Conservation (phyloP, 306 rosid genomes). For the Abrus pulchellus region DNA sequence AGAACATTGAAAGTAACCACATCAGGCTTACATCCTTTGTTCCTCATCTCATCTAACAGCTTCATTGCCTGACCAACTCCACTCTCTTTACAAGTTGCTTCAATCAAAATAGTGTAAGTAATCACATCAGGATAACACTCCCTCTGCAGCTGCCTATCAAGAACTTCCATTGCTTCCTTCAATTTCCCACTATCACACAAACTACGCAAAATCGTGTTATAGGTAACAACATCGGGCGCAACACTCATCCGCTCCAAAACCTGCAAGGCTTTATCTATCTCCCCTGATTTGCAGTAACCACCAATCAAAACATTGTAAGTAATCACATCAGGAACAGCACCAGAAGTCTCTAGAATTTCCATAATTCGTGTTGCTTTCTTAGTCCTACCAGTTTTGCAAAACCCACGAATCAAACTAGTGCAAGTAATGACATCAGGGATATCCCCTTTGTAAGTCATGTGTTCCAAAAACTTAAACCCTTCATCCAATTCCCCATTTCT, state of each 20-base stretch:
- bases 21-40: slow-evolving; percentile 87
- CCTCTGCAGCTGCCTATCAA: slow-evolving; percentile 73
- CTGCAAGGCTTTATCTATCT: slow-evolving; percentile 76
- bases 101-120: slow-evolving; percentile 89
- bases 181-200: slow-evolving; percentile 84
- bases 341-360: slow-evolving; percentile 80
- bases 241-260: slow-evolving; percentile 87
- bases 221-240: slow-evolving; percentile 89
- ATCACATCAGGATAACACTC: slow-evolving; percentile 94
- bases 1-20: slow-evolving; percentile 94
- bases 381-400: slow-evolving; percentile 73
- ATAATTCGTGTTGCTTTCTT: slow-evolving; percentile 76
- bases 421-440: slow-evolving; percentile 84
- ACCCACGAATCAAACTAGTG: slow-evolving; percentile 83
- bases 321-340: slow-evolving; percentile 85
- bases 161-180: slow-evolving; percentile 93
- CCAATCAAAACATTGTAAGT: slow-evolving; percentile 87
- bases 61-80: slow-evolving; percentile 93
- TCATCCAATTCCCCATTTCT: slow-evolving; percentile 78
- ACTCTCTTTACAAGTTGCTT: slow-evolving; percentile 89
- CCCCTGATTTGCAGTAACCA: slow-evolving; percentile 88
- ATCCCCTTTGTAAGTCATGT: slow-evolving; percentile 67
- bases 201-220: slow-evolving; percentile 80
- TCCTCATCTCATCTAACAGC: slow-evolving; percentile 87
- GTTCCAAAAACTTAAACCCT: slow-evolving; percentile 73